Conservation (phyloP, 1,139 yeast genomes). For the Scheffersomyces lignicola region DNA sequence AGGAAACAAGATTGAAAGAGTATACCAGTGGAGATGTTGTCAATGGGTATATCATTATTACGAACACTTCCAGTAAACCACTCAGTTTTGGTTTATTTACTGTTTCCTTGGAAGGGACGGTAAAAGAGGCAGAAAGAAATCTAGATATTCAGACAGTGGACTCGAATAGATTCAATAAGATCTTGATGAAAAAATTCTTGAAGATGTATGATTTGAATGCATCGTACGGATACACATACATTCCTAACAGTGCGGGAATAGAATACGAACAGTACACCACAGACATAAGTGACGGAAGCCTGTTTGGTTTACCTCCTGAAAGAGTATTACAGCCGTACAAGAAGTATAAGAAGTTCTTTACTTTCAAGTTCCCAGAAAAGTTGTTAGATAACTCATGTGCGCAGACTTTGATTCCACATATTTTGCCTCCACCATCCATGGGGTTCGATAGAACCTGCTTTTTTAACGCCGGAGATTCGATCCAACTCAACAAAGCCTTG, state of each 20-base stretch:
- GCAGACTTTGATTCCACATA: conserved; percentile 53
- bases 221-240: conserved; percentile 40
- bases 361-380: conserved; percentile 60
- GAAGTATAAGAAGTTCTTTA: conserved; percentile 61
- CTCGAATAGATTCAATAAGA: conserved; percentile 23
- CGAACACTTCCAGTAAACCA: conserved; percentile 39
- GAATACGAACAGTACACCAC: conserved; percentile 43
- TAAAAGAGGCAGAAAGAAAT: conserved; percentile 34
- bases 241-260: conserved; percentile 54
- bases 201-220: conserved; percentile 52
- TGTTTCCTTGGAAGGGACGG: conserved; percentile 48
- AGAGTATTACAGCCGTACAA: conserved; percentile 50
- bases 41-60: conserved; percentile 39
- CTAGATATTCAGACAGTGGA: conserved; percentile 14
- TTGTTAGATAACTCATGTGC: conserved; percentile 59
- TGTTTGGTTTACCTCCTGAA: conserved; percentile 52
- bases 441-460: conserved; percentile 55
- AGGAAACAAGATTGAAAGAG: conserved; percentile 46
- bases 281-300: conserved; percentile 49
- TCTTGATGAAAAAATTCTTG: conserved; percentile 43
- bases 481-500: conserved; percentile 41
- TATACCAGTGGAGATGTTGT: conserved; percentile 43
- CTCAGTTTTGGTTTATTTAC: conserved; percentile 47
- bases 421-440: conserved; percentile 63
- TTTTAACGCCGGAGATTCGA: conserved; percentile 32